Evolutionary conservation across 768 basidiomycete species (phyloP), one percentile per base, ranked within the genome.

Genomic region (Trametopsis cervina): DNA sequence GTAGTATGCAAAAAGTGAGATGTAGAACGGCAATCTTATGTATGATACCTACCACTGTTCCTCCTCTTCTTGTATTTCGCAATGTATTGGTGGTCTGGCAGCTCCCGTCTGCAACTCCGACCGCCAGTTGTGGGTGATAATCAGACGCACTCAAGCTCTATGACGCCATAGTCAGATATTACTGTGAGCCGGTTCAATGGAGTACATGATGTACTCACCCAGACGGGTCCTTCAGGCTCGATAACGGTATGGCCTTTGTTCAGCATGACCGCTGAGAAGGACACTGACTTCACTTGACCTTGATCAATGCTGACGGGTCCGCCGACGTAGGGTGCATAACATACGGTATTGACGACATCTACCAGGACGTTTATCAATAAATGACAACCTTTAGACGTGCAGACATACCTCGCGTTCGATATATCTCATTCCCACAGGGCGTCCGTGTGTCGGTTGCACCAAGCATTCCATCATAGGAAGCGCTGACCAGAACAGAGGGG

Each of bases 61-160:
- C 85, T 40, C 85, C 83, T 54, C 85, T 69, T 38, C 86, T 70
- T 0, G 84, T 83, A 0, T 81, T 76, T 46, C 80, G 71, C 25
- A 89, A 67, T 38, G 75, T 70, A 57, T 89, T 89, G 5, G 83
- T 88, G 2, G 85, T 91, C 36, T 74, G 70, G 54, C 83, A 85
- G 0, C 81, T 71, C 0, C 95, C 95, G 65, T 98, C 95, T 1
- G 89, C 80, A 4, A 85, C 81, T 4, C 84, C 88, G 12, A 85
- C 76, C 0, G 85, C 87, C 3, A 95, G 66, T 61, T 92, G 89
- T 4, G 91, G 83, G 57, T 97, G 95, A 58, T 83, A 85, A 40
- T 95, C 87, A 0, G 93, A 95, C 1, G 81, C 71, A 47, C 74
- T 69, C 22, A 93, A 63, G 47, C 74, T 78, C 93, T 94, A 57